Evolutionary conservation across 345 rosid species (phyloP).

Genomic region (Acer campestre): DNA sequence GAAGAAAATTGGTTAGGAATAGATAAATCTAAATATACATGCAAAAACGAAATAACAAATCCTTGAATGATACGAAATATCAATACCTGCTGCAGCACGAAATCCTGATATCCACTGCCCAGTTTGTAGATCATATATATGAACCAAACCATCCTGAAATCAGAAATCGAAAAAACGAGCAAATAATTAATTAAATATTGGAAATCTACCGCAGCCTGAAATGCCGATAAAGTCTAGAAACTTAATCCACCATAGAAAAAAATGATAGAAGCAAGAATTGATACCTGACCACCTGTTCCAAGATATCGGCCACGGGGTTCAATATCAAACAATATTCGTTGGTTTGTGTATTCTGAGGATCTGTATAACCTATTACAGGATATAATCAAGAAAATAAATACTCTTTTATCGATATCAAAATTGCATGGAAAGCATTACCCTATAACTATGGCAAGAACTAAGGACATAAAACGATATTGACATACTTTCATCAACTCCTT

Average conservation of each 20-base stretch:
- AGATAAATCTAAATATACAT: neutral
- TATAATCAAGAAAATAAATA: neutral
- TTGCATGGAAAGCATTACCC: neutral
- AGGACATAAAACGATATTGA: constrained; percentile 5
- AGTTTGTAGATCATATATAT: constrained; percentile 84
- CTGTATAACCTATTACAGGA: constrained; percentile 65
- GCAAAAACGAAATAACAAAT: constrained; percentile 5
- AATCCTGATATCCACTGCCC: constrained; percentile 89
- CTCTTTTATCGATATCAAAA: neutral
- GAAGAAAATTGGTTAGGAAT: constrained; percentile 20
- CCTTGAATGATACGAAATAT: neutral
- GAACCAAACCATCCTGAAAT: constrained; percentile 87
- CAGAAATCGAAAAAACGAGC: neutral
- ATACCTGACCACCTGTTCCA: constrained; percentile 95
- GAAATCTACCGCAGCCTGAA: neutral
- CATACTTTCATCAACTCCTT: neutral
- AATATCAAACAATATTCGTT: constrained; percentile 84
- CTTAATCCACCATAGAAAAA: neutral
- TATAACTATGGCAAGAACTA: neutral
- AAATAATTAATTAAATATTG: neutral
- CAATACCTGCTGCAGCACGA: constrained; percentile 86
- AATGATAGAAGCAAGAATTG: constrained; percentile 10
- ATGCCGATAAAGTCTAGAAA: neutral
- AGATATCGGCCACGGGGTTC: constrained; percentile 81
- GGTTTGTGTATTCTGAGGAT: constrained; percentile 84